phyloP scores from a whole-genome alignment of 805 yeast genomes.

The Ogataea trehaloabstinens region DNA sequence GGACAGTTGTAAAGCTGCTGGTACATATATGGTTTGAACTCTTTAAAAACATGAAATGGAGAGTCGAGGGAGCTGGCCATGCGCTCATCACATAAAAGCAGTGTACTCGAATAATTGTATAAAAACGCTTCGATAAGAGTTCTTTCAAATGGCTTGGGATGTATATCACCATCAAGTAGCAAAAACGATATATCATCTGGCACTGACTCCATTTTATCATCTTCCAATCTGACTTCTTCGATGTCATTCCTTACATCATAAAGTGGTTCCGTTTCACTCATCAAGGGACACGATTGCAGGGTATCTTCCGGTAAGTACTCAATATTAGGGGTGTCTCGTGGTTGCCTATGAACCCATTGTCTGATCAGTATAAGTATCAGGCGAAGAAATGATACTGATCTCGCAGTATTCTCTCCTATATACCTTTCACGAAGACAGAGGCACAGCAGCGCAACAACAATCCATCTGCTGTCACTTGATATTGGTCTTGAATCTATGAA shows the following conservation, averaged over 20 bases:
- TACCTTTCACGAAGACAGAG: not conserved
- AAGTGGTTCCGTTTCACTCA: too few species aligned
- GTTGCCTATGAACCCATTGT: not conserved
- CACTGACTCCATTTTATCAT: not conserved
- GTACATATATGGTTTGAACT: constrained; percentile 28
- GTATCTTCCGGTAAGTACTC: too few species aligned
- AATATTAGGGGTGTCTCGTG: too few species aligned
- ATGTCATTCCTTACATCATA: not conserved
- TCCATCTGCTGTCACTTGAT: constrained; percentile 1
- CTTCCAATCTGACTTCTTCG: not conserved
- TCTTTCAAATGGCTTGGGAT: constrained; percentile 21
- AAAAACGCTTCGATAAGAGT: constrained; percentile 42
- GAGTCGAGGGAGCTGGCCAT: constrained; percentile 33
- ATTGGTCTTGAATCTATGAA: not conserved
- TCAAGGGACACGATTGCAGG: too few species aligned
- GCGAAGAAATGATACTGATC: not conserved
- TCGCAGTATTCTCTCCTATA: not conserved
- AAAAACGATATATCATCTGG: constrained; percentile 7
- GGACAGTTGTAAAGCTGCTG: constrained; percentile 32
- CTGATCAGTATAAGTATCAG: not conserved
- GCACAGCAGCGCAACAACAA: not conserved
- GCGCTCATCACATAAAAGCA: constrained; percentile 31
- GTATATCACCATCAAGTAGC: too few species aligned
- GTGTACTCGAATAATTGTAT: constrained; percentile 38
- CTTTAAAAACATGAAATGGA: constrained; percentile 38